Evolutionary conservation across 1,284 basidiomycete species (phyloP), one percentile per base, ranked within the genome.

Genomic region (Ustilago curta): DNA sequence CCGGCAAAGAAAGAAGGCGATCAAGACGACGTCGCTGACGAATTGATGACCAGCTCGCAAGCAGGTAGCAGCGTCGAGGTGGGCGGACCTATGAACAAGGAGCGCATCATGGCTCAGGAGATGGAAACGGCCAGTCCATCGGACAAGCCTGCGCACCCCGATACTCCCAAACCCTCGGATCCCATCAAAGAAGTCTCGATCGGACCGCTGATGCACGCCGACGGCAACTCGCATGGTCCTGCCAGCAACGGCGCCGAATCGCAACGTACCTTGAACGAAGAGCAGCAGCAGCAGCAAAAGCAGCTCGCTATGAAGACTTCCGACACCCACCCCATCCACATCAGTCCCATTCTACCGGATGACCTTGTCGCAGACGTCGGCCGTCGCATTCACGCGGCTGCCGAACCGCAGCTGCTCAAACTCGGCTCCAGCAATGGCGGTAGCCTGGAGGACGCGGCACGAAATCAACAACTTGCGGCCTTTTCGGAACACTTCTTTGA

Each of bases 281-380:
- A 61, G 47, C 63, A 76, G 44, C 62, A 60, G 27, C 48, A 37
- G 8, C 53, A 45, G 14, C 62, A 57, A 29, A 54, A 51, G 9
- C 68, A 61, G 40, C 62, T 68, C n/a, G 78, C 73, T 4, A 73
- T 79, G 59, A 84, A 84, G 62, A 84, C 82, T 8, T 78, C 75
- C 47, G 78, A 79, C 60, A 77, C 80, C 18, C 82, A 84, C n/a
- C 82, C 82, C 0, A 83, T 84, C 60, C 68, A 76, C 56, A 77
- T 83, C 40, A 78, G 75, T 48, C 71, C 72, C 11, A 79, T 83
- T 19, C 51, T 83, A 1, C 79, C 81, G 1, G 70, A 73, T 9
- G 45, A 73, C 12, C 57, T 78, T 4, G 52, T 83, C 4, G 54
- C 63, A 1, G 31, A 51, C 12, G 67, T 83, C 11, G 74, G 79